A percentile compares a stretch with the other conserved stretches of the same genome.
These are phyloP conservation scores for Daldinia bambusicola DNA, from an alignment of 495 filamentous ascomycete genomes.

Conservation along the genomic window DNA sequence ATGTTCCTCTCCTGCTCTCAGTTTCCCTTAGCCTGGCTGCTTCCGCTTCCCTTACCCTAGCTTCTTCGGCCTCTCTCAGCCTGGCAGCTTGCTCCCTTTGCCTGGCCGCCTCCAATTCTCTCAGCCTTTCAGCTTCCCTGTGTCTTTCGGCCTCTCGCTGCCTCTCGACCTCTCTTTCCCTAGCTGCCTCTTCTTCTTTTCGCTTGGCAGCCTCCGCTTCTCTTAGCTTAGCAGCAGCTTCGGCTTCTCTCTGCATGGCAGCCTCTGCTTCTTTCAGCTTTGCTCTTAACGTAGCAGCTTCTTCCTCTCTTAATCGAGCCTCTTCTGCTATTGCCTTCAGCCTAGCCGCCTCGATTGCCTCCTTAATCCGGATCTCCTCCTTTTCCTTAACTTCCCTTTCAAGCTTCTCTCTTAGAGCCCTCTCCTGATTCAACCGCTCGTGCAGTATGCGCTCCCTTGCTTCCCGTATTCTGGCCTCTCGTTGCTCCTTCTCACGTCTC, in stretches of 20 bases:
- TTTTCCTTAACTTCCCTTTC: constrained; percentile 32
- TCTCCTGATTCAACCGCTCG: constrained; percentile 54
- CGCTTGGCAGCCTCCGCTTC: constrained; percentile 41
- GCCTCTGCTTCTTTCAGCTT: constrained; percentile 49
- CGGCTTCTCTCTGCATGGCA: constrained; percentile 42
- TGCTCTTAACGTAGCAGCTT: constrained; percentile 10
- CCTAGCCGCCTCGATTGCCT: constrained; percentile 1
- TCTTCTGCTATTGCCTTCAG: constrained; percentile 4
- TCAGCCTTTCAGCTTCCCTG: constrained; percentile 40
- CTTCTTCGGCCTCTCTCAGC: constrained; percentile 42
- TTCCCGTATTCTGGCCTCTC: constrained; percentile 49
- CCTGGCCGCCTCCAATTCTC: constrained; percentile 42
- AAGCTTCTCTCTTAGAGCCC: constrained; percentile 47
- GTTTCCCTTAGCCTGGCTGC: constrained; percentile 35
- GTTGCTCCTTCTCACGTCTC: constrained; percentile 54
- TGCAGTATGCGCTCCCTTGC: constrained; percentile 51
- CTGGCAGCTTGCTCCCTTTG: constrained; percentile 41
- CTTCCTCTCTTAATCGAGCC: constrained; percentile 6
- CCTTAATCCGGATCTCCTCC: constrained; percentile 5
- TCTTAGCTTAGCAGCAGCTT: constrained; percentile 34
- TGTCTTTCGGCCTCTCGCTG: constrained; percentile 29
- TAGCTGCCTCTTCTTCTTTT: constrained; percentile 47
- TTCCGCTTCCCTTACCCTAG: constrained; percentile 47
- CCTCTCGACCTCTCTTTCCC: constrained; percentile 45
- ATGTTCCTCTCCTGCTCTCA: constrained; percentile 48